Evolutionary conservation across 306 rosid species (phyloP), one percentile per base, ranked within the genome.

Genomic region (Acmispon strigosus): DNA sequence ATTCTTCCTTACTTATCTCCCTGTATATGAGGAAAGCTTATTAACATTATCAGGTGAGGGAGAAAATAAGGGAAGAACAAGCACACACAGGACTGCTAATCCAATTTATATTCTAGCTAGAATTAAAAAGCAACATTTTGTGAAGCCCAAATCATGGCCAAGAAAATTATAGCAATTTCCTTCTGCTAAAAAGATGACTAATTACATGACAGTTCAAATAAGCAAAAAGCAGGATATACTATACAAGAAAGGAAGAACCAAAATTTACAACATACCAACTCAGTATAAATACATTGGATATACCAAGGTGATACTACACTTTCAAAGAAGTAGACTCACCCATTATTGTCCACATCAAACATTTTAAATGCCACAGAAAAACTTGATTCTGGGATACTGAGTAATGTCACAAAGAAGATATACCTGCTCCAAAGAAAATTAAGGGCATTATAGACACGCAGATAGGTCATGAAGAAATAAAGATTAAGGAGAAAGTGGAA

Each of bases 361-460:
- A 84, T 85, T 82, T 90, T 93, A 78, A 93, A 93, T 19, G 88
- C 80, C 61, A 83, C 92, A 11, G 62, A 66, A 76, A 90, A 93
- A 83, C 90, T 85, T 67, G 96, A 81, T 76, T 93, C 97, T 24
- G 96, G 96, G 72, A 93, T 90, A 89, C 98, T 78, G 74, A 93
- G 90, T 11, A 90, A 84, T 6, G 98, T 90, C 70, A 85, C 93
- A 73, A 93, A 84, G 76, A 93, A 93, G 19, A 93, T 93, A 64
- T 90, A 93, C 92, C 97, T 90, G 90, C 55, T 66, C 51, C 66
- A 81, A 8, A 78, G 66, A 72, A 41, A 70, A 42, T 47, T 27
- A 41, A 52, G 47, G 62, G 22, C 44, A 59, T 44, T 67, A 51
- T 11, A 24, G 41, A 49, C 42, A 62, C 57, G 45, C 4, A 64